Conservation (phyloP, 768 basidiomycete genomes). For the Pleurotus giganteus region DNA sequence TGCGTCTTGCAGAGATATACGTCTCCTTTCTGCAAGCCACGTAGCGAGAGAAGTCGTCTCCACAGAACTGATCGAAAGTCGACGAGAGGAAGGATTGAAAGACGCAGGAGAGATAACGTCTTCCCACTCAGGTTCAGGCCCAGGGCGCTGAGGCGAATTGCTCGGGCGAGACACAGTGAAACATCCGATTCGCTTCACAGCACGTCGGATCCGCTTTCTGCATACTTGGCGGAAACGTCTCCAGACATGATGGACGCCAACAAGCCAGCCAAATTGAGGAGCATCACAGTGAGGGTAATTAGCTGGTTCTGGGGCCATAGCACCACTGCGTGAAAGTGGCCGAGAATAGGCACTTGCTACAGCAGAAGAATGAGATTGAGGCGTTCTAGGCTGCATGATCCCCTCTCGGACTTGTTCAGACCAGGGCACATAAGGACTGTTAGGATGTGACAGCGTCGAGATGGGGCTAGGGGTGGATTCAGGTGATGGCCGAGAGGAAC, state of each 20-base stretch:
- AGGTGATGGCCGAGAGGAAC: conserved; percentile 14
- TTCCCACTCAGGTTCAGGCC: conserved; percentile 12
- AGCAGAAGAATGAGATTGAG: conserved; percentile 32
- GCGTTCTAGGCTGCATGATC: conserved; percentile 36
- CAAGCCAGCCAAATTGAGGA: conserved; percentile 16
- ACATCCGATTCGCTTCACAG: conserved; percentile 19
- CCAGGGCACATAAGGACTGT: conserved; percentile 59
- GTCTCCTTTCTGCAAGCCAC: conserved; percentile 40
- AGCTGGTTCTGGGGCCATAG: conserved; percentile 38
- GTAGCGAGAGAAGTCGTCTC: conserved; percentile 21
- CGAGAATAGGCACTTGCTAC: conserved; percentile 22
- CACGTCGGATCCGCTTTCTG: conserved; percentile 23
- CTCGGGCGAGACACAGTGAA: conserved; percentile 15
- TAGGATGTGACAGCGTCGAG: conserved; percentile 44
- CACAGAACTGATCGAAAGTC: conserved; percentile 19
- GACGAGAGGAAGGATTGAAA: conserved; percentile 14
- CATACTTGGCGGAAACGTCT: conserved; percentile 25
- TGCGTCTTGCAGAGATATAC: conserved; percentile 23
- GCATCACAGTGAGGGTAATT: conserved; percentile 12
- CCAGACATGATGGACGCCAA: conserved; percentile 30
- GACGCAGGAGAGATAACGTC: conserved; percentile 18
- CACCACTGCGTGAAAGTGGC: conserved; percentile 34
- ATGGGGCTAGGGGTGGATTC: conserved; percentile 19
- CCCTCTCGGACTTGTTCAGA: conserved; percentile 37
- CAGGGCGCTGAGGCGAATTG: background rate